phyloP scores from a whole-genome alignment of 2,329 filamentous ascomycete species.

The Lasiodiplodia sp. region DNA sequence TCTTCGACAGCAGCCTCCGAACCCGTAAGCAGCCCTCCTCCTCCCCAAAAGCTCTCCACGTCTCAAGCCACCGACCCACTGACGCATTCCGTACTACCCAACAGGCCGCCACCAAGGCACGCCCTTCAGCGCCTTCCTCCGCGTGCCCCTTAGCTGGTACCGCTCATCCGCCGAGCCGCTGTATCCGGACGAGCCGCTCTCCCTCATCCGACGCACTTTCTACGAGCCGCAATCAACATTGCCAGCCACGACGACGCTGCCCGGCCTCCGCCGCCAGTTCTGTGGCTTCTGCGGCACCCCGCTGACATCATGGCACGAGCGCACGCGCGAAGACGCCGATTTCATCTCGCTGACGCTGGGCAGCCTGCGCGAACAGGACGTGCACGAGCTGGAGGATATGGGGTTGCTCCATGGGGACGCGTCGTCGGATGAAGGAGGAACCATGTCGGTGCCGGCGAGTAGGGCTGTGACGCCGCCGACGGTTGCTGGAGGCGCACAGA shows the following conservation, averaged over 20 bases:
- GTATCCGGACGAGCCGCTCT: constrained; percentile 74
- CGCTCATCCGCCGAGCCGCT: constrained; percentile 76
- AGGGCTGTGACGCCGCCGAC: constrained; percentile 33
- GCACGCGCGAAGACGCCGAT: constrained; percentile 72
- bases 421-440: constrained; percentile 38
- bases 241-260: constrained; percentile 33
- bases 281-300: constrained; percentile 93
- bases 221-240: constrained; percentile 48
- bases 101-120: constrained; percentile 71
- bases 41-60: not conserved
- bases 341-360: constrained; percentile 85
- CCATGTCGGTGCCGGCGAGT: constrained; percentile 31
- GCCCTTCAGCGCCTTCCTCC: constrained; percentile 80
- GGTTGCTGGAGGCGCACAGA: constrained; percentile 37
- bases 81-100: constrained; percentile 34
- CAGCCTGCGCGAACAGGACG: constrained; percentile 73
- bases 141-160: constrained; percentile 83
- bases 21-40: constrained; percentile 68
- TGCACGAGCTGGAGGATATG: constrained; percentile 75
- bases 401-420: constrained; percentile 66
- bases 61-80: not conserved
- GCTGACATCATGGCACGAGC: constrained; percentile 82
- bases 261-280: constrained; percentile 71
- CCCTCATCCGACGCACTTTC: constrained; percentile 55
- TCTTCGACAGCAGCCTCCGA: constrained; percentile 74